A percentile compares a stretch with the other conserved stretches of the same genome.
These are phyloP conservation scores for Drechslerella stenobrocha DNA, from an alignment of 2,329 filamentous ascomycete genomes.

Conservation along the genomic window DNA sequence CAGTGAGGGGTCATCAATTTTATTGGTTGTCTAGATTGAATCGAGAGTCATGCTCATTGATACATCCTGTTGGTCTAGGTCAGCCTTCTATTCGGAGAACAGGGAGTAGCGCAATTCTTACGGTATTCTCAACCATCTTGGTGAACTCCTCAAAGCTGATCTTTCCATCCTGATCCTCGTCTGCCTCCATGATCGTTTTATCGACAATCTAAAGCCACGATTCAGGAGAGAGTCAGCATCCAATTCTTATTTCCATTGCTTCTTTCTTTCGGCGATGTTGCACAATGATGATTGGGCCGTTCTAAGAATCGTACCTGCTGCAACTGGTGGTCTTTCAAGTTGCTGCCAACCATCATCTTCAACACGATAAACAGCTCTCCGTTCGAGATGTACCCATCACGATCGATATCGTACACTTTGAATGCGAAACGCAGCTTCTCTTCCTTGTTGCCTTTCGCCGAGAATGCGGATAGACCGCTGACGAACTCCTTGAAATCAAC, in stretches of 20 bases:
- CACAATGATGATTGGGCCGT: background rate
- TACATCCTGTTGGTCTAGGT: conserved; percentile 60
- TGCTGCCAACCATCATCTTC: conserved; percentile 99
- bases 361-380: conserved; percentile 98
- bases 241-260: conserved; percentile 1
- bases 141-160: conserved; percentile 99
- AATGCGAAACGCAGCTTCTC: conserved; percentile 98
- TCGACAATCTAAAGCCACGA: conserved; percentile 72
- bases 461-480: conserved; percentile 90
- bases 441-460: conserved; percentile 97
- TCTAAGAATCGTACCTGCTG: conserved; percentile 66
- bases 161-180: conserved; percentile 92
- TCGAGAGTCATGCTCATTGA: conserved; percentile 75
- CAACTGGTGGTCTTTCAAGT: conserved; percentile 96
- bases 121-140: conserved; percentile 95
- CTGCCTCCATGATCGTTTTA: conserved; percentile 99
- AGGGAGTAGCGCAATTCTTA: conserved; percentile 58
- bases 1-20: too few species aligned
- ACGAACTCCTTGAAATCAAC: conserved; percentile 99
- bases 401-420: conserved; percentile 99
- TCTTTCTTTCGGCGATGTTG: background rate
- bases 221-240: conserved; percentile 2
- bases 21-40: conserved; percentile 53
- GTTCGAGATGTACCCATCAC: conserved; percentile 97
- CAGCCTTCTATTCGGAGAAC: conserved; percentile 5